Percentiles rank a stretch among this genome's conserved stretches.
Conservation (phyloP, 805 yeast species). For the Komagataella pastoris region DNA sequence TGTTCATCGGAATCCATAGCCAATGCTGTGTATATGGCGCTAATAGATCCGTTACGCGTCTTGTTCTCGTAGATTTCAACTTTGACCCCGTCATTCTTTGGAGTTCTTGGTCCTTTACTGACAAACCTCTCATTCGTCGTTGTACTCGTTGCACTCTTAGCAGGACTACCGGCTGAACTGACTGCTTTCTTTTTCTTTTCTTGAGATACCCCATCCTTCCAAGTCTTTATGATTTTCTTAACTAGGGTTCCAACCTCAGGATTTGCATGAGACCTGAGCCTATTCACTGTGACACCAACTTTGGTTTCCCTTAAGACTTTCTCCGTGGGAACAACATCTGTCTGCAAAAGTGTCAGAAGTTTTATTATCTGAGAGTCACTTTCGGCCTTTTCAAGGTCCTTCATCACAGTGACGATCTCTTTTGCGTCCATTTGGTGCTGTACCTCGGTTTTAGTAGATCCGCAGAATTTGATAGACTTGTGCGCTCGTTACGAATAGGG, state of each 20-base stretch:
- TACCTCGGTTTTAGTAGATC: background rate
- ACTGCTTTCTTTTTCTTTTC: constrained; percentile 28
- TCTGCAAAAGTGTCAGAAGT: constrained; percentile 50
- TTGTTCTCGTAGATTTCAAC: constrained; percentile 58
- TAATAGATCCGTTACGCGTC: constrained; percentile 74
- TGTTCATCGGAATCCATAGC: constrained; percentile 57
- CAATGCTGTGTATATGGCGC: constrained; percentile 78
- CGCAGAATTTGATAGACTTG: background rate
- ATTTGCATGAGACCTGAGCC: constrained; percentile 57
- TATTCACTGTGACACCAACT: constrained; percentile 95
- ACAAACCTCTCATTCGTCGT: constrained; percentile 24
- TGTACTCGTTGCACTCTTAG: constrained; percentile 8
- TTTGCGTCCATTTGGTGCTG: constrained; percentile 43
- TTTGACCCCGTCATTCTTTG: constrained; percentile 69
- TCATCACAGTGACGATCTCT: constrained; percentile 58
- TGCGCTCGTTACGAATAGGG: background rate
- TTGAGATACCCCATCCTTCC: constrained; percentile 81
- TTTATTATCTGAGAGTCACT: constrained; percentile 53
- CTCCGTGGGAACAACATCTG: constrained; percentile 75
- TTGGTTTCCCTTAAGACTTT: constrained; percentile 80
- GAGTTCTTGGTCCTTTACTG: constrained; percentile 52
- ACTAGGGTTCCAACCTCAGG: constrained; percentile 60
- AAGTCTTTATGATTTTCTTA: constrained; percentile 66
- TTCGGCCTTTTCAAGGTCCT: constrained; percentile 60
- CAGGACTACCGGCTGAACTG: constrained; percentile 5